Conservation (phyloP, 1,284 basidiomycete species). For the Veloboletus limbatus region DNA sequence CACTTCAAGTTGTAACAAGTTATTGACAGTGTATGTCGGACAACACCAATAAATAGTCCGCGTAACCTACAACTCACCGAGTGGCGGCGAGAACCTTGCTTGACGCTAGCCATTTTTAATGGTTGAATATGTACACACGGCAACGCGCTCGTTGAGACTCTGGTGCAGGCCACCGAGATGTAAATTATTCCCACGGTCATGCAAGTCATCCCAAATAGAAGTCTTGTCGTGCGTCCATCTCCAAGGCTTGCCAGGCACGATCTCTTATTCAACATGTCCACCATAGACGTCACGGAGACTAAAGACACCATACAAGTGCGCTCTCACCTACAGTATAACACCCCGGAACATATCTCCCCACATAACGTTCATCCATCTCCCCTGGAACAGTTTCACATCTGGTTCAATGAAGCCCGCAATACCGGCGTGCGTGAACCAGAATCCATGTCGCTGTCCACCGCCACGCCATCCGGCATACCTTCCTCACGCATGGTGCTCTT, state of each 20-base stretch:
- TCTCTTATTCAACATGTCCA: slow-evolving; percentile 20
- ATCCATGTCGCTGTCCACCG: slow-evolving; percentile 83
- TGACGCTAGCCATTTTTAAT: too few relatives aligned
- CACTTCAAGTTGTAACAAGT: too few relatives aligned
- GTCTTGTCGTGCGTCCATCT: too few relatives aligned
- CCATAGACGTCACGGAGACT: slow-evolving; percentile 30
- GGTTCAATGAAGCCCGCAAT: slow-evolving; percentile 72
- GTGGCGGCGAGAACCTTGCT: too few relatives aligned
- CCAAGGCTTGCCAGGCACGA: background rate
- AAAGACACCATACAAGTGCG: slow-evolving; percentile 62
- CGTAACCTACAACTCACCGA: too few relatives aligned
- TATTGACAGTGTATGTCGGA: too few relatives aligned
- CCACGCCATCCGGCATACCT: slow-evolving; percentile 70
- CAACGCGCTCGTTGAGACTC: too few relatives aligned
- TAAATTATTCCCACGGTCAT: too few relatives aligned
- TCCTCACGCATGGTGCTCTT: slow-evolving; percentile 89
- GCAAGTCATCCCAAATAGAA: slow-evolving; percentile 10
- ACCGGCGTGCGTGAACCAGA: slow-evolving; percentile 78
- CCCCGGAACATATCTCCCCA: slow-evolving; percentile 60
- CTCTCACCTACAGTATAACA: slow-evolving; percentile 74
- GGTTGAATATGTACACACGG: too few relatives aligned
- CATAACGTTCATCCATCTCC: slow-evolving; percentile 61
- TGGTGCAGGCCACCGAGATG: too few relatives aligned
- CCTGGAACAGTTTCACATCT: slow-evolving; percentile 77
- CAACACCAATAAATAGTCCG: too few relatives aligned